Conservation (phyloP, 108 stramenopile genomes). For the Parietichytrium sp. region DNA sequence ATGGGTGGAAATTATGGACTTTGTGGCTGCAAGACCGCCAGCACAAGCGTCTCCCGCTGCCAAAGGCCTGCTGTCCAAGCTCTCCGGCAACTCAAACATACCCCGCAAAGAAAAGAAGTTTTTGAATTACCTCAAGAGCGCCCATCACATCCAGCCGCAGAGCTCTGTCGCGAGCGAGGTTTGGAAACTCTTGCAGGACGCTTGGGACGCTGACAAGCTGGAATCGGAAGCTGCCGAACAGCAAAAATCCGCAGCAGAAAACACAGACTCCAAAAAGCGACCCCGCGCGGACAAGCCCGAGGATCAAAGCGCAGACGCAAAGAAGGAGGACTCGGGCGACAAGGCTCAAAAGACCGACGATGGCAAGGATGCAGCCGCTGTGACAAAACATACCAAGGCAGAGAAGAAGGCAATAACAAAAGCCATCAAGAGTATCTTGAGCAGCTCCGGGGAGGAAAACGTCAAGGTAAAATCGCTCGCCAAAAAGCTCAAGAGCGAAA, state of each 20-base stretch:
- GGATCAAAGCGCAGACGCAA: neutral
- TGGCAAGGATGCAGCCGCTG: neutral
- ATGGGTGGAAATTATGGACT: slow-evolving; percentile 43
- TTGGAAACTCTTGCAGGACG: slow-evolving; percentile 35
- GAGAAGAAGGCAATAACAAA: neutral
- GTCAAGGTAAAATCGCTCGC: neutral
- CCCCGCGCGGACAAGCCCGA: neutral
- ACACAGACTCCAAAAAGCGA: slow-evolving; percentile 9
- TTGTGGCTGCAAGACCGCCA: slow-evolving; percentile 36
- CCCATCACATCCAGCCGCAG: slow-evolving; percentile 42
- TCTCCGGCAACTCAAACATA: slow-evolving; percentile 55
- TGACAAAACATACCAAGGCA: neutral
- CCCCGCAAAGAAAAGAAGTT: slow-evolving; percentile 67
- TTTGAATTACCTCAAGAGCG: slow-evolving; percentile 56
- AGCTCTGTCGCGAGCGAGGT: neutral
- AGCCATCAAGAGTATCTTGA: neutral
- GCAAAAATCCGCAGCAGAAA: neutral
- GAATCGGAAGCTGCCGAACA: slow-evolving; percentile 31
- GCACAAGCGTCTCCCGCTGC: slow-evolving; percentile 17
- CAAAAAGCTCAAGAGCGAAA: slow-evolving; percentile 41
- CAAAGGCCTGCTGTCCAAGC: slow-evolving; percentile 36
- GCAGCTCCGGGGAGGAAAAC: slow-evolving; percentile 3
- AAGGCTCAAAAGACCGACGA: slow-evolving; percentile 41
- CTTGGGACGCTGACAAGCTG: slow-evolving; percentile 3
- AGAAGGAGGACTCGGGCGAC: neutral